Evolutionary conservation across 2,329 filamentous ascomycete genomes (phyloP), one percentile per base, ranked within the genome.

Genomic region (Xylariaceae sp.): DNA sequence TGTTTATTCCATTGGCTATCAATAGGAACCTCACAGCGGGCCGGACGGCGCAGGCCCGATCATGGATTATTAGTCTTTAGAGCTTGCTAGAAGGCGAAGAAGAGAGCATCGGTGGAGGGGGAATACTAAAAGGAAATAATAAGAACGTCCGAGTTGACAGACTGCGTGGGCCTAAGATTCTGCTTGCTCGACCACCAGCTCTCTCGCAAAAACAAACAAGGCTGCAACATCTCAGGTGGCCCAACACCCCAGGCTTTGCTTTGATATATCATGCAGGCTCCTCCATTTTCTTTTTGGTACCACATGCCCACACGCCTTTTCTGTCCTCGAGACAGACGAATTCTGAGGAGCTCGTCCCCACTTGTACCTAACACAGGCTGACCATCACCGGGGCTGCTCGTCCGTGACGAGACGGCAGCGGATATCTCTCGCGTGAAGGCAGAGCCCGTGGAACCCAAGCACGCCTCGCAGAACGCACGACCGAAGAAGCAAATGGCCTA

Each of bases 61-160:
- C 58, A 60, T 36, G 56, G 29, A 64, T 60, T n/a, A n/a, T n/a
- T 61, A 65, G 50, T 49, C 47, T 50, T 50, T 45, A 47, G 38
- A 45, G 40, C 39, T 47, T 38, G 38, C 43, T 44, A 50, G 48
- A 52, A 57, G 54, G n/a, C n/a, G n/a, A 55, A 46, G 52, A 58
- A 58, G 37, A 49, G 50, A 59, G 50, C 48, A 49, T 42, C 33
- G 45, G 50, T 50, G 53, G 52, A 59, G 59, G 50, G 51, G 53
- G 52, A 59, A 59, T 61, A 65, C 57, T 65, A 65, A 62, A 61
- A 62, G 53, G 50, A 60, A 61, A 61, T 60, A 61, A 58, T 52
- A 61, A 59, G 46, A 61, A 62, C 45, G 54, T 60, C 58, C 54
- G 24, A 60, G 54, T 46, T 48, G 46, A 47, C 45, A 45, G 45